Base-by-base conservation (phyloP, 495 filamentous ascomycete species). In the Polyplosphaeria fusca region DNA sequence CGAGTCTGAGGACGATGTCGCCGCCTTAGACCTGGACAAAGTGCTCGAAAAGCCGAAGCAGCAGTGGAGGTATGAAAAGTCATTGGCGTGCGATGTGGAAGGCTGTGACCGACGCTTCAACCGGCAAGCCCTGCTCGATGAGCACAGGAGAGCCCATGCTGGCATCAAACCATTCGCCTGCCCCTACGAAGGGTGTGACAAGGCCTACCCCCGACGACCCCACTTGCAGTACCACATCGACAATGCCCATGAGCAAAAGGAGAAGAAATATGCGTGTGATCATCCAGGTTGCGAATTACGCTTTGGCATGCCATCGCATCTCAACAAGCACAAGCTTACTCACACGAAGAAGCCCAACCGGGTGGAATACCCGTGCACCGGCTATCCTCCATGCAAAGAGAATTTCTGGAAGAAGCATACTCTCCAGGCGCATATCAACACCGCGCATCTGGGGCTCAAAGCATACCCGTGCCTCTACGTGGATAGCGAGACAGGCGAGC, bases 341-440 rank as follows among this genome's bases (percentile, higher is more conserved):
- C 7, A 35, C 7, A 7, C 9, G 7, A 42, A 5, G 5, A 7
- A 42, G 5, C 9, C 9, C 9, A 20, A 20, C 39, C 7, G 14
- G 30, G 14, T 7, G 30, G 60, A 65, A 23, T 65, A 58, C 42
- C 57, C 35, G 14, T 98, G 93, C 67, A 82, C 78, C 5, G 86
- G 82, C 20, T 85, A 84, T 56, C 81, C 84, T 5, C 85, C 81
- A 1, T 98, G 93, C 67, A 75, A 80, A 28, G 79, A 86, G 68
- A 81, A 79, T 13, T 98, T 97, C 70, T 80, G 93, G 38, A 97
- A 96, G 68, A 86, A 91, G 64, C 81, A 86, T 48, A 95, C 90
- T 1, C 79, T 98, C 11, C 82, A 89, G 61, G 82, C 86, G 16
- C 93, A 98, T 70, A 83, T 96, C 45, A 78, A 81, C 19, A 75